Conservation (phyloP, 2,329 filamentous ascomycete species). For the Alternaria burnsii region DNA sequence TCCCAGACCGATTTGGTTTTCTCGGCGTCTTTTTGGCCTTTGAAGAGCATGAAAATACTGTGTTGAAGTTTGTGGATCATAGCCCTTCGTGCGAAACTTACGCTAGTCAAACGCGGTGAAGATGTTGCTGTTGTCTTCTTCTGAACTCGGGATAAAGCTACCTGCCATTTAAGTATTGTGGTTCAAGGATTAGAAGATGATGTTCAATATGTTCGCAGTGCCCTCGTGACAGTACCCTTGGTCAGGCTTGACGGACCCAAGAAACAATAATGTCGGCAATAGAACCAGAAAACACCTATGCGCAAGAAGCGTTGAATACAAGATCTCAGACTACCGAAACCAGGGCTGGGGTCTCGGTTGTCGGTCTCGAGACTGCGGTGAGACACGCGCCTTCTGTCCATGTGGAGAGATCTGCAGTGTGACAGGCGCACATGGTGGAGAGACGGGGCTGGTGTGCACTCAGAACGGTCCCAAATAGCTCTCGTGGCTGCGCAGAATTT, state of each 20-base stretch:
- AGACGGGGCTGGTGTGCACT: constrained; percentile 12
- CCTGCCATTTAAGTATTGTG: background rate
- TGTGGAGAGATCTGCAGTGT: constrained; percentile 20
- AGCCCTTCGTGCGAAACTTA: background rate
- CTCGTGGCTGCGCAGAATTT: background rate
- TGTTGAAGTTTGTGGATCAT: background rate
- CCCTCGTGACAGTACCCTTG: background rate
- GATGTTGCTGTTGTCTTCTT: background rate
- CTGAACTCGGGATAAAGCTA: accelerated
- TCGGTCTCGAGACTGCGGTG: constrained; percentile 14
- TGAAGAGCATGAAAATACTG: background rate
- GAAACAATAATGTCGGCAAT: constrained; percentile 5
- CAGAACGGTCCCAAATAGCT: background rate
- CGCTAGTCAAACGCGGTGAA: background rate
- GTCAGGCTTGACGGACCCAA: background rate
- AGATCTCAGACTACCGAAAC: constrained; percentile 20
- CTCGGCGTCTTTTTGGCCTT: background rate
- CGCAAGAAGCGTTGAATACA: constrained; percentile 10
- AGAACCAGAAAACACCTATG: background rate
- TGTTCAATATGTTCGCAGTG: background rate
- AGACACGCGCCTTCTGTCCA: constrained; percentile 15
- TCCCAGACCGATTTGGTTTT: background rate
- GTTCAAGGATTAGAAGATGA: background rate
- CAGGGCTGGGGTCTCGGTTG: constrained; percentile 13
- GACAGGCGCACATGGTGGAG: constrained; percentile 26